Evolutionary conservation across 2,329 filamentous ascomycete genomes (phyloP), one percentile per base, ranked within the genome.

Genomic region (Paecilomyces dactylethromorphus): DNA sequence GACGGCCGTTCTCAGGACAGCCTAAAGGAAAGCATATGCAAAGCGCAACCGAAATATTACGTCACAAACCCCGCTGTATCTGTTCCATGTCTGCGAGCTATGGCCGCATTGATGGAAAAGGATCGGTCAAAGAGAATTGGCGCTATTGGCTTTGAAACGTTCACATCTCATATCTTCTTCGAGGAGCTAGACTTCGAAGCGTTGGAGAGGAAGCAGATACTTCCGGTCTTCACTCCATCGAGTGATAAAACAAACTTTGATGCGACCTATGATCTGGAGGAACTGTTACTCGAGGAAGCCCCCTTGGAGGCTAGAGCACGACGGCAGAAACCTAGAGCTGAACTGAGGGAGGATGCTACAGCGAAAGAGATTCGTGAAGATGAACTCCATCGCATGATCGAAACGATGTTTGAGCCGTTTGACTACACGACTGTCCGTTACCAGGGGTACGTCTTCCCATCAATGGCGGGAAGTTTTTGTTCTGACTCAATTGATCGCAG

Each of bases 211-310:
- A 97, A 97, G 72, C 87, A 92, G 69, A 87, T 97, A 52, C 88
- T 92, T 66, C 94, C 94, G 0, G 86, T 97, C 3, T 99, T 99
- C 72, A 84, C 89, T 21, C 94, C 94, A 0, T 96, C 93, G 0
- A 92, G 91, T 58, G 94, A 97, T 54, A 99, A 99, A 82, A 97
- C 94, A 3, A 99, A 99, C 73, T 99, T 99, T 65, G 94, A 99
- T 74, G 94, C 94, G 3, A 99, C 94, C 0, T 97, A 99, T 71
- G 94, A 99, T 74, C 78, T 99, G 55, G 94, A 99, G 71, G 94
- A 99, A 73, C 76, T 99, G 21, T 78, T 99, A 1, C 76, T 99
- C 52, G 94, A 99, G 74, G 94, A 99, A 72, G 94, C 94, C 12
- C 94, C 94, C 0, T 78, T 99, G 4, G 94, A 99, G 75, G 94